These are phyloP conservation scores for Parietichytrium sp. DNA, from an alignment of 108 stramenopile species.

Conservation along the genomic window DNA sequence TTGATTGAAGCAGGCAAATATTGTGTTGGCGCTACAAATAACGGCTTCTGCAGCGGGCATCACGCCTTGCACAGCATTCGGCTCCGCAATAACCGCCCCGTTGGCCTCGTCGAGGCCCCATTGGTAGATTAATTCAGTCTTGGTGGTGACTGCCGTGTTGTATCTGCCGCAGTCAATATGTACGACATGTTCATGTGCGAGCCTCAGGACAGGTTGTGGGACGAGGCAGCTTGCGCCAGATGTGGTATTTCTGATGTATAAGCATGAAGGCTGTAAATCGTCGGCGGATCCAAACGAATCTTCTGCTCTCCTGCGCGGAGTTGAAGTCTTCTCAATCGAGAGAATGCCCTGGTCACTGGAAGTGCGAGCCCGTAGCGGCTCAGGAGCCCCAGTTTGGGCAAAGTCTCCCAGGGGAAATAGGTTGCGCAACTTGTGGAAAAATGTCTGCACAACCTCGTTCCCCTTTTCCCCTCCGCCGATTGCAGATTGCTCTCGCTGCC, in stretches of 20 bases:
- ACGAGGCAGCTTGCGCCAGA: not conserved
- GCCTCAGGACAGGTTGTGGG: not conserved
- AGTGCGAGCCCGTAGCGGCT: too few relatives aligned
- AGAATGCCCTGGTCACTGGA: too few relatives aligned
- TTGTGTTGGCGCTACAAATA: not conserved
- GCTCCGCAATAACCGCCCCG: not conserved
- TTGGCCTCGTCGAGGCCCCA: conserved; percentile 18
- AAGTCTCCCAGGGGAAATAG: too few relatives aligned
- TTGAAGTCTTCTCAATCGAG: too few relatives aligned
- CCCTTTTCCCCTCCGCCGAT: too few relatives aligned
- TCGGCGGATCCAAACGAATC: too few relatives aligned
- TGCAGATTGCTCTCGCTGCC: not conserved
- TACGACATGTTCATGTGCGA: not conserved
- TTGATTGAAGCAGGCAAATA: not conserved
- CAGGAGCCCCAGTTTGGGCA: too few relatives aligned
- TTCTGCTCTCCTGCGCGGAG: too few relatives aligned
- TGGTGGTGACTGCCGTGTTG: not conserved
- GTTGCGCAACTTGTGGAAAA: too few relatives aligned
- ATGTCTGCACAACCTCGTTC: too few relatives aligned
- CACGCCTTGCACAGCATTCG: not conserved
- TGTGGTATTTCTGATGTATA: not conserved
- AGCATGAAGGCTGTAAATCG: too few relatives aligned
- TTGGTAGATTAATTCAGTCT: not conserved
- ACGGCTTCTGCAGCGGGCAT: conserved; percentile 31
- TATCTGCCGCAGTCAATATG: conserved; percentile 1